phyloP scores from a whole-genome alignment of 2,329 filamentous ascomycete species.

The Alternaria triticimaculans region DNA sequence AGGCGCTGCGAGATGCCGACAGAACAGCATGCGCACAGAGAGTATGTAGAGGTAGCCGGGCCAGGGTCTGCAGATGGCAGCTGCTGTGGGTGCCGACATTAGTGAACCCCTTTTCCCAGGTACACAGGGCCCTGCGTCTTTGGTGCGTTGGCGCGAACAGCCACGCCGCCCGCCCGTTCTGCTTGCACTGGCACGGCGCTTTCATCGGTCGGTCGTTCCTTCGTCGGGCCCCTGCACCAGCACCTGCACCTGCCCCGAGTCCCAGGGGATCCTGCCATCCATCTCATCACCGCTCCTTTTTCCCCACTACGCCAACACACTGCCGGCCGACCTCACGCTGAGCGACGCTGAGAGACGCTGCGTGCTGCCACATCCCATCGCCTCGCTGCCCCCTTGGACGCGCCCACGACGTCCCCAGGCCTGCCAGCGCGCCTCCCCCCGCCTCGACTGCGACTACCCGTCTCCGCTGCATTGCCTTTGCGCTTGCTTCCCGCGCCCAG shows the following conservation, averaged over 20 bases:
- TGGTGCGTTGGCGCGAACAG: not conserved
- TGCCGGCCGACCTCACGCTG: not conserved
- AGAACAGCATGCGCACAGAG: not conserved
- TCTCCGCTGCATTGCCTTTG: conserved; percentile 4
- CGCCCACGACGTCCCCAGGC: not conserved
- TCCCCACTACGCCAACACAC: conserved; percentile 11
- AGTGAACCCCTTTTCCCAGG: conserved; percentile 11
- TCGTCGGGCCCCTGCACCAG: conserved; percentile 11
- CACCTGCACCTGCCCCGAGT: not conserved
- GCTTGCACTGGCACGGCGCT: not conserved
- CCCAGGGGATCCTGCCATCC: conserved; percentile 5
- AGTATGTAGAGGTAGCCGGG: not conserved
- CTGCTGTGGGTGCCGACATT: conserved; percentile 13
- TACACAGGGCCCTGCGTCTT: not conserved
- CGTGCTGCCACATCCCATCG: not conserved
- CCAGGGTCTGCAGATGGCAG: conserved; percentile 9
- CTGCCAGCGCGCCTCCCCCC: conserved; percentile 1
- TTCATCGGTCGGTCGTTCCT: conserved; percentile 9
- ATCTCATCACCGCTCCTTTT: conserved; percentile 11
- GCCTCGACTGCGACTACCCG: conserved; percentile 16
- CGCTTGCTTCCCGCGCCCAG: conserved; percentile 17
- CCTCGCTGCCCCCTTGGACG: not conserved
- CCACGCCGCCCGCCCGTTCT: conserved; percentile 12
- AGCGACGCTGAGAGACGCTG: conserved; percentile 11
- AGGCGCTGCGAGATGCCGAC: not conserved